phyloP scores from a whole-genome alignment of 331 rosid species.

The Stylosanthes scabra region DNA sequence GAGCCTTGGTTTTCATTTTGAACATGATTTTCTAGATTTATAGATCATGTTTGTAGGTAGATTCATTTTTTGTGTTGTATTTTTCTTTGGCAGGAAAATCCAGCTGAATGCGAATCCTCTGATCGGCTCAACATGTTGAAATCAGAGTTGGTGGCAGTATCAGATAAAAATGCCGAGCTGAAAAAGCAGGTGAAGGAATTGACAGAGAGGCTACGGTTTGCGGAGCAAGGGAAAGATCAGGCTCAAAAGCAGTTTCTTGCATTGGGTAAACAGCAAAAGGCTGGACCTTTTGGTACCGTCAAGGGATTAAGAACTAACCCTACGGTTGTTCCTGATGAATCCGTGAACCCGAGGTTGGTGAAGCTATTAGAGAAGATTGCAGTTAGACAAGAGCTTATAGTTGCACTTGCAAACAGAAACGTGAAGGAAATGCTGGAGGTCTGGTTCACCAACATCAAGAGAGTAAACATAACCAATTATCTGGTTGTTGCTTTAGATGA shows the following conservation, averaged over 20 bases:
- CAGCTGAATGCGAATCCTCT: slow-evolving; percentile 67
- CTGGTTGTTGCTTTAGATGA: slow-evolving; percentile 85
- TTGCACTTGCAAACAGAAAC: slow-evolving; percentile 82
- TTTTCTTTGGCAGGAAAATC: slow-evolving; percentile 51
- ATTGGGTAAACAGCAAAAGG: slow-evolving; percentile 66
- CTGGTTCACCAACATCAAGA: slow-evolving; percentile 80
- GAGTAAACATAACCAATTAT: slow-evolving; percentile 75
- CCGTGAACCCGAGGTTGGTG: slow-evolving; percentile 81
- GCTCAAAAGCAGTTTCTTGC: slow-evolving; percentile 80
- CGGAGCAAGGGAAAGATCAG: slow-evolving; percentile 80
- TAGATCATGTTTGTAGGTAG: background rate
- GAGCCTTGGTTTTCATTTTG: background rate
- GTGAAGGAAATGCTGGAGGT: slow-evolving; percentile 84
- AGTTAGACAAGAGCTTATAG: slow-evolving; percentile 71
- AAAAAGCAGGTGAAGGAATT: slow-evolving; percentile 65
- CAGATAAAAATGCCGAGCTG: slow-evolving; percentile 64
- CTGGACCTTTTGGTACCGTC: slow-evolving; percentile 90
- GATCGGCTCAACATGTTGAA: slow-evolving; percentile 72
- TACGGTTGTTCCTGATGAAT: slow-evolving; percentile 74
- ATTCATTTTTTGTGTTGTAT: background rate
- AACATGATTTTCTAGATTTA: slow-evolving; percentile 21
- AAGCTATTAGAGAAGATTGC: slow-evolving; percentile 77
- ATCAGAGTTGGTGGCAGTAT: slow-evolving; percentile 59
- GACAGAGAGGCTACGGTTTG: slow-evolving; percentile 65
- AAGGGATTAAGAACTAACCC: slow-evolving; percentile 75